Conservation (phyloP, 1,284 basidiomycete species). For the Trichosporon asahii region DNA sequence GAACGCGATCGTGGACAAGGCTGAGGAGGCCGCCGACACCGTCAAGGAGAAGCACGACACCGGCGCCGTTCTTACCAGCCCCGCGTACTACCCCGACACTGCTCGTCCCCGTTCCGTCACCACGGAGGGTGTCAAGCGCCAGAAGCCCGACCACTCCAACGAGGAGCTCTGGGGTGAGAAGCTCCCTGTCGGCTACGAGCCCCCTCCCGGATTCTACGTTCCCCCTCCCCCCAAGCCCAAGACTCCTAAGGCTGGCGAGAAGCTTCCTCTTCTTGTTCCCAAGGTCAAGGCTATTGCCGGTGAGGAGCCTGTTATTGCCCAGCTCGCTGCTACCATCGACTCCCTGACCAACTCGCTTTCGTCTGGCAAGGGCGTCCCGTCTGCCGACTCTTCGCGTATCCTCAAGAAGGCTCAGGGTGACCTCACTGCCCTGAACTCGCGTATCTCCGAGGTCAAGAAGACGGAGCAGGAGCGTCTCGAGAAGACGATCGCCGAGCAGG, state of each 20-base stretch:
- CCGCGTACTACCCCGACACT: constrained; percentile 40
- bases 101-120: constrained; percentile 42
- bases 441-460: constrained; percentile 76
- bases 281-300: constrained; percentile 70
- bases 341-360: constrained; percentile 76
- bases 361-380: constrained; percentile 63
- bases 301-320: constrained; percentile 81
- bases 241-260: constrained; percentile 24
- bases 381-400: constrained; percentile 59
- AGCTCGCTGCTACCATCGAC: constrained; percentile 91
- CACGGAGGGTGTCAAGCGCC: constrained; percentile 47
- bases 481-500: constrained; percentile 74
- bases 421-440: constrained; percentile 70
- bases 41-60: constrained; percentile 22
- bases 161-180: constrained; percentile 64
- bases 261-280: constrained; percentile 76
- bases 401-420: constrained; percentile 69
- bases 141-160: constrained; percentile 40
- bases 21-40: constrained; percentile 26
- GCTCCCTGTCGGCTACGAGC: constrained; percentile 86
- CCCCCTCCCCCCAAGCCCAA: constrained; percentile 32
- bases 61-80: constrained; percentile 28
- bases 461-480: constrained; percentile 76
- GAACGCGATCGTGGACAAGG: constrained; percentile 21
- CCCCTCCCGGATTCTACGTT: constrained; percentile 74